phyloP scores from a whole-genome alignment of 192 early-diverging fungal genomes.

The Coemansia sp. region DNA sequence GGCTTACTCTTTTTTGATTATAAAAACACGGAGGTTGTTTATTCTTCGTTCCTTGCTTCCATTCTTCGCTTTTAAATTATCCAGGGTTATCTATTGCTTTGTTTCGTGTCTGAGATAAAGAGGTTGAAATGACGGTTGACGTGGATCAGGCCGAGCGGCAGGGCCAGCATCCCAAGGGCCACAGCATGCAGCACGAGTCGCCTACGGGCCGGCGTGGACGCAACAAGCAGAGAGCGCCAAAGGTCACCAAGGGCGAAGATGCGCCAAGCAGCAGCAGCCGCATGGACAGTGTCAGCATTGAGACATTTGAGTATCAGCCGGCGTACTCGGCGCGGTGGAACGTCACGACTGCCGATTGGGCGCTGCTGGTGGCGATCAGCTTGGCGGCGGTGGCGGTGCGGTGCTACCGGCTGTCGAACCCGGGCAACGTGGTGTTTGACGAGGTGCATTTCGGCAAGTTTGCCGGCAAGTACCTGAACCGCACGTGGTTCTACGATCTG shows the following conservation, averaged over 20 bases:
- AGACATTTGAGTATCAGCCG: constrained; percentile 1
- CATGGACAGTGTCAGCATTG: constrained; percentile 3
- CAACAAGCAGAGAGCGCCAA: neutral
- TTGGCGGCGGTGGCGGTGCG: constrained; percentile 28
- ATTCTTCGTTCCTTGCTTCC: neutral
- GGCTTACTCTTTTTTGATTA: too few relatives aligned
- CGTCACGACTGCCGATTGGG: constrained; percentile 13
- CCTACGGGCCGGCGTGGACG: neutral
- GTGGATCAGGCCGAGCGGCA: constrained; percentile 10
- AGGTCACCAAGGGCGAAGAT: constrained; percentile 1
- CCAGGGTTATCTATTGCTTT: too few relatives aligned
- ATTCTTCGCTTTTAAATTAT: neutral
- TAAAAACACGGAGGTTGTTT: too few relatives aligned
- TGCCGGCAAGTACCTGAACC: constrained; percentile 80
- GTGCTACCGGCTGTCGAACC: constrained; percentile 30
- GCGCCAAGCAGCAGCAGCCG: neutral
- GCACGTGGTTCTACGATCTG: constrained; percentile 91
- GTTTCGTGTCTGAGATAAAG: too few relatives aligned
- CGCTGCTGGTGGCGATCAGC: constrained; percentile 3
- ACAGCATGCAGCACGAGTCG: constrained; percentile 16
- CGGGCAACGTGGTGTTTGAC: constrained; percentile 70
- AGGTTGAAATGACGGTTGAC: constrained; percentile 36
- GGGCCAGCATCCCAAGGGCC: constrained; percentile 30
- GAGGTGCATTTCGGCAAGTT: constrained; percentile 99
- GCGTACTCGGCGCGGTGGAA: constrained; percentile 29